Base-by-base conservation (phyloP, 2,329 filamentous ascomycete species). In the Talaromyces atroroseus region DNA sequence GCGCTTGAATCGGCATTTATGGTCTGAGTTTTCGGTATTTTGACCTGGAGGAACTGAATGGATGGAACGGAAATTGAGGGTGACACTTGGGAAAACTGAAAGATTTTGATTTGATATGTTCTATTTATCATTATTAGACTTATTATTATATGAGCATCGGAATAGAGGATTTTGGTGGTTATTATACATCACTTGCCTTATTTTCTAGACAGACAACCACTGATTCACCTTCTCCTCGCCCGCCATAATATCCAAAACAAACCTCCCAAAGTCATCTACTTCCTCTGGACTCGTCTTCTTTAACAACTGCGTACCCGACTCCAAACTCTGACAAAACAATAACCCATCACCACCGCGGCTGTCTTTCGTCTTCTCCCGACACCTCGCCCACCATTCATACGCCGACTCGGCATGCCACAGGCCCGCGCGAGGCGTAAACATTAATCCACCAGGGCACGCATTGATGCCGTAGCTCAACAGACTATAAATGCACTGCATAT, bases 231-330 rank as follows among this genome's bases (percentile, higher is more conserved):
- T 49, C n/a, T 58, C 40, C 38, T 50, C 34, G 3, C 47, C 50
- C 20, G 40, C 50, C 2, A 58, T 50, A 26, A 58, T 58, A 29
- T 20, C 34, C 46, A 58, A 26, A 7, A 58, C 46, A 40, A 58
- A 58, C 50, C 24, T 53, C 5, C 56, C 56, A 58, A 58, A 58
- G 47, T 58, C 56, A 54, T 58, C 56, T 26, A 58, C 21, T 21
- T 58, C 56, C 6, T 58, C 45, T 16, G 50, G 50, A 8, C 29
- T 50, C 24, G 50, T 24, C 26, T 38, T 32, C 16, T 23, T 40
- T 21, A 54, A 20, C 38, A 58, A 21, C 6, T 54, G 29, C 26
- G 20, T 40, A 2, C 40, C 49, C 16, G 51, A 29, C 20, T 54
- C 50, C 46, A 58, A 12, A 50, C 56, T 58, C 12, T 16, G 56